Base-by-base conservation (phyloP, 768 basidiomycete species). In the Hygrophorus russula region DNA sequence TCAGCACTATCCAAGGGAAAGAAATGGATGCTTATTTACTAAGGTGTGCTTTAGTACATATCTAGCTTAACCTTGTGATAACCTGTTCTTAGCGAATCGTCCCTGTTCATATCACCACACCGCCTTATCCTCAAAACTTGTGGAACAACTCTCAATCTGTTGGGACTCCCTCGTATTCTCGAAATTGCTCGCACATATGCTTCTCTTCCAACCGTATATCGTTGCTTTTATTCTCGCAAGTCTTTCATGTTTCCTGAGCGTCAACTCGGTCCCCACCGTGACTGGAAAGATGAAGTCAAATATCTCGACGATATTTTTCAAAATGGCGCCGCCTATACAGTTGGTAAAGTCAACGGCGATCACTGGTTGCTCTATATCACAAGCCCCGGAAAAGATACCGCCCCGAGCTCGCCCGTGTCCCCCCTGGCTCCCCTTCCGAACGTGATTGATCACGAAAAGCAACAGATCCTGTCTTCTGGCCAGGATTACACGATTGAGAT, bases 241-340 rank as follows among this genome's bases (percentile, higher is more conserved):
- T 84, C 86, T 5, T 99, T 98, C 76, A 97, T 98, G 86, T 99
- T 97, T 63, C 96, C 96, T 6, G 96, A 99, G 60, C 79, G 87
- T 17, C 96, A 99, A 58, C 67, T 68, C 15, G 93, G 91, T 3
- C 93, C 92, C 12, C 96, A 99, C 64, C 71, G 78, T 45, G 87
- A 91, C 55, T 99, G 96, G 96, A 78, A 78, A 46, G 75, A 86
- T 45, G 96, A 99, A 65, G 85, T 98, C 55, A 76, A 80, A 45
- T 98, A 80, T 58, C 71, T 99, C 40, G 94, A 99, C 57, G 76
- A 76, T 48, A 80, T 93, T 49, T 98, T 99, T 61, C 71, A 73
- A 53, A 75, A 77, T 59, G 92, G 92, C 38, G 78, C 90, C 5
- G 96, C 93, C 2, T 99, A 99, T 67, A 93, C 89, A 24, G 82